Evolutionary conservation across 2,329 filamentous ascomycete species (phyloP), one percentile per base, ranked within the genome.

Genomic region (Cercospora sp.): DNA sequence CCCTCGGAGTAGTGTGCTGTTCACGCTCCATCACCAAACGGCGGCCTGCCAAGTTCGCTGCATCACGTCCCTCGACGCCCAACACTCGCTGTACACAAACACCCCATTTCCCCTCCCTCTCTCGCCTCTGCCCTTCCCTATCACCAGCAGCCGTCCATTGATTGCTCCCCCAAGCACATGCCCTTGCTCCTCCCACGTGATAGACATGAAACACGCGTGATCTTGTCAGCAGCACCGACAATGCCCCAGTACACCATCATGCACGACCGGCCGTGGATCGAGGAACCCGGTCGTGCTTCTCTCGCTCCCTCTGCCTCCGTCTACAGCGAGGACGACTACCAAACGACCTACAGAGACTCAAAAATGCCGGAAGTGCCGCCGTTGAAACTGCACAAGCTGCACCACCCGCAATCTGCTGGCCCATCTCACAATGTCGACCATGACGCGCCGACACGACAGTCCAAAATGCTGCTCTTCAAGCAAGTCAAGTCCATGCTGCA

Each of bases 161-260:
- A 24, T 26, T 13, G 18, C 21, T 13, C 3, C 12, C 18, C 49
- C 49, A 13, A 24, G 49, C 49, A 53, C 49, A 53, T 26, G 24
- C 49, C 49, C 24, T 28, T 26, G 49, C 49, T 24, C 2, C 13
- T 26, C 21, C 49, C 49, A 53, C 49, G 49, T 53, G 49, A 53
- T 26, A 28, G 49, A 53, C 49, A 53, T 53, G 49, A 28, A 53
- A 21, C 16, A 34, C 55, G 55, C 55, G 55, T 59, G 55, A 59
- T 37, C 55, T 21, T 32, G 24, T 53, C 49, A 28, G 49, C 32
- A 59, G 16, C 55, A 34, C 28, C 55, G 28, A 59, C 28, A 18
- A 59, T 80, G 77, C 74, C 81, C 76, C 69, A 79, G 72, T 71
- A 81, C 79, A 75, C 77, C 70, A 76, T 78, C 61, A 72, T 74